A percentile compares a stretch with the other conserved stretches of the same genome.
Evolutionary conservation across 2,329 filamentous ascomycete species (phyloP).

Genomic region (Neopestalotiopsis sp.): DNA sequence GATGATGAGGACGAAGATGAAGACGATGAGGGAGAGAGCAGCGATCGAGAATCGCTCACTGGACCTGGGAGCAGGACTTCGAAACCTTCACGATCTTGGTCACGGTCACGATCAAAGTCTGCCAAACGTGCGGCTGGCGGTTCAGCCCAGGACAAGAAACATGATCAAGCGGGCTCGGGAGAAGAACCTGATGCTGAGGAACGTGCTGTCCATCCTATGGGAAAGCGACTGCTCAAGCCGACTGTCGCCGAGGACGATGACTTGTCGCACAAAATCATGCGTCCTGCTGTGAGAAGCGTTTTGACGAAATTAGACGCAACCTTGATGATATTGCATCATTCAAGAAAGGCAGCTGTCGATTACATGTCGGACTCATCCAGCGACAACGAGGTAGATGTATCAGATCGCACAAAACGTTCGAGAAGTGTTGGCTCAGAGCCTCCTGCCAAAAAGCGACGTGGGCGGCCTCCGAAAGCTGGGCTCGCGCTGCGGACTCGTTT

Average conservation of each 20-base stretch:
- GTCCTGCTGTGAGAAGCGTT: conserved; percentile 72
- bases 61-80: not conserved
- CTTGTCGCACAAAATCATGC: conserved; percentile 65
- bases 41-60: conserved; percentile 19
- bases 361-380: conserved; percentile 35
- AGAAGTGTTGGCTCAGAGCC: conserved; percentile 19
- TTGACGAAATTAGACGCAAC: conserved; percentile 72
- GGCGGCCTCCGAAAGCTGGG: conserved; percentile 24
- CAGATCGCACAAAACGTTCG: conserved; percentile 9
- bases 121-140: conserved; percentile 24
- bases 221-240: conserved; percentile 44
- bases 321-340: conserved; percentile 72
- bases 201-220: not conserved
- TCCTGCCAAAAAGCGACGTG: conserved; percentile 18
- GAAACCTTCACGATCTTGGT: conserved; percentile 18
- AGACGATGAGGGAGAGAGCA: conserved; percentile 21
- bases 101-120: conserved; percentile 25
- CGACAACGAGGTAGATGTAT: conserved; percentile 25
- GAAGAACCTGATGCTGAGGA: conserved; percentile 22
- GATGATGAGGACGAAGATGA: conserved; percentile 20
- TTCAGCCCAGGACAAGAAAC: conserved; percentile 16
- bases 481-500: conserved; percentile 6
- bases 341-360: conserved; percentile 57
- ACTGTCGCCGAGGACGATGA: conserved; percentile 74
- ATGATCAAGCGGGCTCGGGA: conserved; percentile 25